Evolutionary conservation across 164 flowering plant genomes (phyloP), one percentile per base, ranked within the genome.

Genomic region (Magnolia officinalis): DNA sequence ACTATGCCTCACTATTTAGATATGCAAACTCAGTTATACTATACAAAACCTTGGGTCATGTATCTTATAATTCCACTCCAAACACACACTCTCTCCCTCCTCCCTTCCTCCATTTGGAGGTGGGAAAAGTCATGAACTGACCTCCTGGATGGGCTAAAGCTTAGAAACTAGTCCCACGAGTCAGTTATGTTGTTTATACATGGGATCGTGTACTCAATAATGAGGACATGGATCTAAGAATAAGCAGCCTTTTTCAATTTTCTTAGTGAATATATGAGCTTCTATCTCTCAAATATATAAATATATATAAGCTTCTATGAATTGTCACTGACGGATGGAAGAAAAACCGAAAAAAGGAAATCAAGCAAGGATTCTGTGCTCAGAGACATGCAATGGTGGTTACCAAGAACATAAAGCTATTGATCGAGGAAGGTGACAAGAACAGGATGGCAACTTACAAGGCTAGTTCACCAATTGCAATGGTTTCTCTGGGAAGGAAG

Each of bases 401-500:
- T 9, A 88, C 92, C 3, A 90, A 88, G 82, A 93, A 93, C 89
- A 58, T 95, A 77, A 93, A 84, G 81, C 10, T 86, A 63, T 71
- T 93, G 84, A 76, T 87, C 80, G 77, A 9, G 0, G 92, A 91
- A 80, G 89, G 86, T 63, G 83, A 76, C 50, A 90, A 91, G 72
- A 79, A 80, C 49, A 91, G 85, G 73, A 75, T 91, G 92, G 81
- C 76, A 2, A 77, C 58, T 2, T 90, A 93, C 71, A 80, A 84
- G 82, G 86, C 93, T 11, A 79, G 79, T 23, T 69, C 84, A 0
- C 69, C 70, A 2, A 83, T 84, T 52, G 91, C 92, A 4, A 76
- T 93, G n/a, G 90, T 95, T 45, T 89, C 97, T 0, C 83, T 95
- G 24, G 99, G 99, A 70, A 91, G 97, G 85, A 88, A 76, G 78